Conservation (phyloP, 106 monocot species). For the Cymbidium sinense region DNA sequence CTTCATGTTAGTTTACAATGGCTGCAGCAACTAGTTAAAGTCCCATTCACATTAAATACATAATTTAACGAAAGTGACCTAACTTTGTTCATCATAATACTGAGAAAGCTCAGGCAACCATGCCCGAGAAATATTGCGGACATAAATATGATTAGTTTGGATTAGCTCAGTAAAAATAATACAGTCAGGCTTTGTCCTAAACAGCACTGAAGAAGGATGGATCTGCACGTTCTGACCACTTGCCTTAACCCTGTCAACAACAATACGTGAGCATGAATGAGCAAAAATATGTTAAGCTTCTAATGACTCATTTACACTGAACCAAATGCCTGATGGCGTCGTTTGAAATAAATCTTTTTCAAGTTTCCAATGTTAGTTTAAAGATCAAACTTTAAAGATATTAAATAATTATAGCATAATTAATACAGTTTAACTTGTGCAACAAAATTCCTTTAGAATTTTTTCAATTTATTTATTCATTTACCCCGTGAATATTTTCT, state of each 20-base stretch:
- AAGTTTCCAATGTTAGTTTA: neutral
- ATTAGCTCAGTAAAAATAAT: slow-evolving; percentile 83
- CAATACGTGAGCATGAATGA: neutral
- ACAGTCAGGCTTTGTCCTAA: slow-evolving; percentile 62
- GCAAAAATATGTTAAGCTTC: neutral
- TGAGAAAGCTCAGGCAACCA: slow-evolving; percentile 87
- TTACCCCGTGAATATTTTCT: too few species aligned
- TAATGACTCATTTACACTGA: too few species aligned
- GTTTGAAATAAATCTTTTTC: neutral
- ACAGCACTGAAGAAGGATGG: slow-evolving; percentile 87
- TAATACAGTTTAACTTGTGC: neutral
- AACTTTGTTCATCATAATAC: slow-evolving; percentile 30
- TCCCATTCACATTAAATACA: too few species aligned
- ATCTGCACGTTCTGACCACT: slow-evolving; percentile 73
- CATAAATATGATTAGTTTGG: slow-evolving; percentile 69
- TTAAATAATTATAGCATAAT: neutral
- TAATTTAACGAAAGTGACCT: too few species aligned
- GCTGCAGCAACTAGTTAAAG: too few species aligned
- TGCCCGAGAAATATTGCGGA: slow-evolving; percentile 64
- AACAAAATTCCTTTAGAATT: neutral
- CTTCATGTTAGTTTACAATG: too few species aligned
- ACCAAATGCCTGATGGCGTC: too few species aligned
- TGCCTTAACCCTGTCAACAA: slow-evolving; percentile 45
- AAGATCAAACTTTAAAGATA: neutral
- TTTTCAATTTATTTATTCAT: neutral